Base-by-base conservation (phyloP, 805 yeast species). In the Sugiyamaella americana region DNA sequence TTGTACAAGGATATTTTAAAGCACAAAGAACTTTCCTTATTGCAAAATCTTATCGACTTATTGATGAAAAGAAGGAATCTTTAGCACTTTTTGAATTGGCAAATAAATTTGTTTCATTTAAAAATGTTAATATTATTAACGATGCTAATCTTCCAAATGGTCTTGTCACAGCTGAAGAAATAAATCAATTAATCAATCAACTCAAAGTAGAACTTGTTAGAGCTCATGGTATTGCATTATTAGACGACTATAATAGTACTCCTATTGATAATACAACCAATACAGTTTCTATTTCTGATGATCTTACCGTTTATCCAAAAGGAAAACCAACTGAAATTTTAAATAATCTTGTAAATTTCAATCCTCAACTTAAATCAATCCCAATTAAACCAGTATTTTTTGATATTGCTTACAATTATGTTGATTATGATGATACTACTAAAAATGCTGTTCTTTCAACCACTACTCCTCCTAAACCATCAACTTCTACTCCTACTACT, bases 301-400 rank as follows among this genome's bases (percentile, higher is more conserved):
- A 76, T 46, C 57, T 74, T 45, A 59, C 66, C 54, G 62, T 62
- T 38, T 71, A 60, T 49, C 76, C 78, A 5, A 44, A 50, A 2
- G 59, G 67, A 3, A 45, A 52, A 3, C 49, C 62, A 10, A 58
- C 54, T 5, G 51, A 51, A 16, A 52, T 62, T 4, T 46, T 59
- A 17, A 43, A 47, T 17, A 43, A 56, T 5, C 50, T 66, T 18
- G 72, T 61, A 10, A 62, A 65, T 43, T 49, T 68, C 17, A 57
- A 61, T 3, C 58, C 63, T 10, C 54, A 57, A n/a, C 41, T 87
- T 36, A 69, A 67, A 52, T 84, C 94, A 1, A 78, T 85, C 1
- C 74, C 80, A 44, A 77, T 82, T 48, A 91, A 93, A 65, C 96
- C 98, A 0, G 95, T 88, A 6, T 75, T 89, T 58, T 93, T 87